Evolutionary conservation across 2,329 filamentous ascomycete species (phyloP), one percentile per base, ranked within the genome.

Genomic region (Xylaria hypoxylon): DNA sequence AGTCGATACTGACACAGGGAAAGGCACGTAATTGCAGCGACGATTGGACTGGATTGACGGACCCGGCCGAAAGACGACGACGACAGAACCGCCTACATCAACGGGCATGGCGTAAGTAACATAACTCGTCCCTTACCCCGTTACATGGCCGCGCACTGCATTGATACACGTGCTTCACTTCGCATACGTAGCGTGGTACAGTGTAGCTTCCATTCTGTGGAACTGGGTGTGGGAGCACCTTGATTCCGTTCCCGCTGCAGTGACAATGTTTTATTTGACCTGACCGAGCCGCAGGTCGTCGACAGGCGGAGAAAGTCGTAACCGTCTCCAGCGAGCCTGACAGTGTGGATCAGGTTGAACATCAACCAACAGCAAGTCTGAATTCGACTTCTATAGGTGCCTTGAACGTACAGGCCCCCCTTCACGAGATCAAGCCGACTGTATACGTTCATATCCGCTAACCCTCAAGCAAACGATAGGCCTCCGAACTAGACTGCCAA

Each of bases 71-170:
- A 63, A 71, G 78, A 51, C 76, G 76, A 63, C 77, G 73, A 63
- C 70, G 72, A 62, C 77, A 80, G 65, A 79, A 76, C 35, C 74
- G 77, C 45, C 68, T 80, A n/a, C 75, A 79, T 65, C 76, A 78
- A 40, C 72, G 78, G 64, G 77, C 77, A 2, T 75, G 77, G 70
- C 73, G 78, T 79, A 74, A 56, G 76, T 71, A 17, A 26, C 47
- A 26, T 31, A 24, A 17, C 28, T 2, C 40, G 5, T 13, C 38
- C 22, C 10, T 31, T 69, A 33, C 26, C 26, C 26, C 35, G 13
- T 15, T 33, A 44, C 44, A 19, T 2, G 15, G 40, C 3, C 24
- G 4, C 52, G n/a, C 40, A 40, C 40, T 24, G 31, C 5, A 26
- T 24, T 11, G 13, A 26, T 35, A 52, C 52, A 42, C 38, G 33